Conservation (phyloP, 2,329 filamentous ascomycete genomes). For the Colletotrichum filicis region DNA sequence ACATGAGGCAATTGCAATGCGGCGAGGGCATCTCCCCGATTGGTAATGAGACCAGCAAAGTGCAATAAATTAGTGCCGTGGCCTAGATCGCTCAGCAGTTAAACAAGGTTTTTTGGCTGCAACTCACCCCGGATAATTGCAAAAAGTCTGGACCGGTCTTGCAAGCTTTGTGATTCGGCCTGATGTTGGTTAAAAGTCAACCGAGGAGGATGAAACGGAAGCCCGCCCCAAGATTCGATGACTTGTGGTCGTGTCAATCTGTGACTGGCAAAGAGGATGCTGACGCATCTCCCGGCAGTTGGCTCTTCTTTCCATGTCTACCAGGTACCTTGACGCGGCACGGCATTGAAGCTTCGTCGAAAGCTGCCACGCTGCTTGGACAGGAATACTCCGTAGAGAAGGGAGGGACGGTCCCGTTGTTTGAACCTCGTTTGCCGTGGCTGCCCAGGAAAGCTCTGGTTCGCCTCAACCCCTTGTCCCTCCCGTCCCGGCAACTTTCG, state of each 20-base stretch:
- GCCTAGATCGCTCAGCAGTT: not conserved
- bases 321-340: not conserved
- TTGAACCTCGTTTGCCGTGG: not conserved
- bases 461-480: not conserved
- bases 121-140: not conserved
- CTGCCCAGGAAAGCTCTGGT: not conserved
- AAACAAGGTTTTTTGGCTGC: not conserved
- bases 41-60: not conserved
- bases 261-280: conserved; percentile 10
- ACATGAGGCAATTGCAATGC: not conserved
- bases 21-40: conserved; percentile 1
- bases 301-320: not conserved
- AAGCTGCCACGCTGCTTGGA: not conserved
- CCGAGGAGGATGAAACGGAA: conserved; percentile 16
- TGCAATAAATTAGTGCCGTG: not conserved
- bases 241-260: conserved; percentile 24
- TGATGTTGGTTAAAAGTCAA: conserved; percentile 17
- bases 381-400: not conserved
- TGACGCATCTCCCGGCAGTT: conserved; percentile 8
- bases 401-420: not conserved
- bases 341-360: not conserved
- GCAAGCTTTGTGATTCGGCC: conserved; percentile 5
- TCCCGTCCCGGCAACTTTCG: conserved; percentile 5
- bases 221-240: conserved; percentile 27
- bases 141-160: conserved; percentile 2